Evolutionary conservation across 371 early-diverging fungal species (phyloP), one percentile per base, ranked within the genome.

Genomic region (Syncephalastrum sp.): DNA sequence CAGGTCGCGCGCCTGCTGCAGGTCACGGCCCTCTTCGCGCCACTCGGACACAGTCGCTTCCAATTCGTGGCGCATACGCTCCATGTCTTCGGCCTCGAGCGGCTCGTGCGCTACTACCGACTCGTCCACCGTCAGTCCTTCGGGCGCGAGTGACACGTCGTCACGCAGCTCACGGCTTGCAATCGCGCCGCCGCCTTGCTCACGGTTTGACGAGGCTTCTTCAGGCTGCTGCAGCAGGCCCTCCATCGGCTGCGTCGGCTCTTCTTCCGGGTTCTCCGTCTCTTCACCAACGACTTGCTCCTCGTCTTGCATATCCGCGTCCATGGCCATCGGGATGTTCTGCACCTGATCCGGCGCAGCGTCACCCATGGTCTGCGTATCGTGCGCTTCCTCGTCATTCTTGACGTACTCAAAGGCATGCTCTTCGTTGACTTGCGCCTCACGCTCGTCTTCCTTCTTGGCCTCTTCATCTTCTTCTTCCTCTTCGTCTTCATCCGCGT

Each of bases 321-420:
- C 79, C 51, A 81, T 75, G 1, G 77, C 84, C 50, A 81, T 64
- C 58, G 77, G 67, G 42, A 83, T 70, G 52, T 90, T 79, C 59
- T 84, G 82, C 56, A 87, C 62, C 69, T 93, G 92, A 57, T 91
- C 87, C 54, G 83, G 80, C 17, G 79, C 82, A 5, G 94, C 92
- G 46, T 82, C 77, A 42, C 86, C 90, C 79, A 91, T 75, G 5
- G 91, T 85, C 67, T 92, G 91, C 66, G 83, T 74, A 65, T 90
- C 90, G 60, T 86, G 84, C 6, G 86, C 77, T 41, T 87, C 82
- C 14, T 89, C 84, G 59, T 93, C 91, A 42, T 91, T 82, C 64
- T 88, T 75, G 13, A 91, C 76, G 70, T 83, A 91, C 57, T 93
- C 93, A 63, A 88, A 89, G 4, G 78, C 72, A 56, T 84, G 74